These are phyloP conservation scores for Boletellus ananas DNA, from an alignment of 768 basidiomycete genomes.

Conservation along the genomic window DNA sequence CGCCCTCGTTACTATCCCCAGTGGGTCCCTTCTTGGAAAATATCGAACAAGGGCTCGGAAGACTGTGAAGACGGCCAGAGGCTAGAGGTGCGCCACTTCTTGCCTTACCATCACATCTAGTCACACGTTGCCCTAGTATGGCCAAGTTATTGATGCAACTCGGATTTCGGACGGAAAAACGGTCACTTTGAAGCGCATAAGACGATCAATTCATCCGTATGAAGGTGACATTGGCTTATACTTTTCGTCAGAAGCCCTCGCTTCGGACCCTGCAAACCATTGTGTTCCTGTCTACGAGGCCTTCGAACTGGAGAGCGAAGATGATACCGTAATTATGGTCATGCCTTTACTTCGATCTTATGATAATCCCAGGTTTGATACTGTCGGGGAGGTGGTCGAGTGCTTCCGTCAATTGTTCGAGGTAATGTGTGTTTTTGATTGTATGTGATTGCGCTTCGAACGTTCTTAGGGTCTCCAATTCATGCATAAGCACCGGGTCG, in stretches of 20 bases:
- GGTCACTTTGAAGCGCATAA: conserved; percentile 31
- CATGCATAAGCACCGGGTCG: conserved; percentile 19
- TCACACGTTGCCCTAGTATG: not conserved
- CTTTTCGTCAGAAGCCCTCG: conserved; percentile 13
- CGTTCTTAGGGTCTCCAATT: too few relatives aligned
- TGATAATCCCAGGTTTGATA: conserved; percentile 24
- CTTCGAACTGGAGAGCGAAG: conserved; percentile 1
- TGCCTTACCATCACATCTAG: not conserved
- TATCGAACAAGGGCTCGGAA: not conserved
- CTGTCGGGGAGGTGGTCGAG: conserved; percentile 32
- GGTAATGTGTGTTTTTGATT: conserved; percentile 1
- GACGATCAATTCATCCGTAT: conserved; percentile 5
- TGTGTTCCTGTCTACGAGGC: conserved; percentile 26
- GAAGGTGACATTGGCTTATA: conserved; percentile 24
- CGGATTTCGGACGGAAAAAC: conserved; percentile 23
- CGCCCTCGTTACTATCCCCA: conserved; percentile 12
- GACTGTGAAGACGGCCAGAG: not conserved
- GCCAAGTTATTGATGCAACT: conserved; percentile 26
- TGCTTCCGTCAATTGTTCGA: conserved; percentile 33
- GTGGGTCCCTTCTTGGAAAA: conserved; percentile 12
- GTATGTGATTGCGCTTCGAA: not conserved
- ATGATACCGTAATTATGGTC: conserved; percentile 18
- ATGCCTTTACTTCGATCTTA: conserved; percentile 30
- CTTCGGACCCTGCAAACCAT: conserved; percentile 17
- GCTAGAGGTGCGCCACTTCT: conserved; percentile 7